Base-by-base conservation (phyloP, 768 basidiomycete species). In the Tricholoma terreum region DNA sequence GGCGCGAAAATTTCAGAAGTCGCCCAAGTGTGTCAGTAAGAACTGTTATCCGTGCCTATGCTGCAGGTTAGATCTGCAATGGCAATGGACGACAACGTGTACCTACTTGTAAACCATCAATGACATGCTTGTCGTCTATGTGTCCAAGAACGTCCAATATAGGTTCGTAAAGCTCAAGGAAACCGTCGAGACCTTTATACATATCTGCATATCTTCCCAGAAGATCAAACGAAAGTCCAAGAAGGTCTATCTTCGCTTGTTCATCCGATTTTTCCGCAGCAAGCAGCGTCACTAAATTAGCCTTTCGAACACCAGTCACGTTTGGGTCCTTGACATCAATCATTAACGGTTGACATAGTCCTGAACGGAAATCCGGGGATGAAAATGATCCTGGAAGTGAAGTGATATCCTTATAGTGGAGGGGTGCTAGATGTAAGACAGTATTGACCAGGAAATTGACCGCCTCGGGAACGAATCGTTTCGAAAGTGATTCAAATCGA, bases 401-500 rank as follows among this genome's bases (percentile, higher is more conserved):
- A 5, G 62, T 63, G 2, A 68, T 64, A 60, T 75, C 71, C 31
- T 73, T 67, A 62, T 83, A 87, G 31, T 63, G 61, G 60, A 85
- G 82, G 0, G 92, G 92, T 2, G 85, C 82, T 12, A 98, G 79
- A 65, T 90, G 84, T 31, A 93, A 75, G 36, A 93, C 70, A 11
- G 84, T 68, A 60, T 88, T 88, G 34, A 85, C 71, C 42, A 90
- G 65, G 71, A 98, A 97, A 69, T 90, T 95, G 55, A 92, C 67
- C 6, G 84, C 90, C 71, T 99, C 97, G 0, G 97, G 97, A 4
- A 95, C 84, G 24, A 94, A 74, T 17, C 95, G 85, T 65, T 92
- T 92, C 2, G 94, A 95, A 24, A 91, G 71, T 36, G 72, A 68
- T 74, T 98, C 96, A 65, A 87, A 98, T 72, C 98, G 86, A 33